Base-by-base conservation (phyloP, 371 early-diverging fungal genomes). In the Synchytrium microbalum region DNA sequence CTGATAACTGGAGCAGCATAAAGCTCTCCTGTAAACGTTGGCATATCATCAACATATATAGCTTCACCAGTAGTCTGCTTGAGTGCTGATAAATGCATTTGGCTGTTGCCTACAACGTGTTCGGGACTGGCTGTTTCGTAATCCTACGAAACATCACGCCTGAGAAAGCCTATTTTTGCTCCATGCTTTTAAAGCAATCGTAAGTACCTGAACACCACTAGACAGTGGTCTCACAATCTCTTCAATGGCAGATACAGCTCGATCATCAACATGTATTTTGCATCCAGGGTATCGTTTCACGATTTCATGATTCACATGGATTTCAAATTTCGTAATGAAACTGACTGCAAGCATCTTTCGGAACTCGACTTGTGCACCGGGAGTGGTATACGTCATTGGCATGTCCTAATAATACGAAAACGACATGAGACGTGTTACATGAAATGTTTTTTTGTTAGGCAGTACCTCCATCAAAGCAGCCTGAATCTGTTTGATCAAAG, bases 51-150 rank as follows among this genome's bases (percentile, higher is more conserved):
- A 3, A 82, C 66, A 69, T 89, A 91, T 23, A 79, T 68, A 16
- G 91, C 90, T 67, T 86, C 86, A 29, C 91, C 90, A 23, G 90
- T 89, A 38, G 78, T 80, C 65, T 91, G 91, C 74, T 86, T 87
- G 66, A 87, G 72, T n/a, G 88, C 90, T 25, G 86, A 78, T 29
- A 82, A 59, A 65, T 89, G 89, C 31, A 85, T 73, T 23, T 85
- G 71, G 32, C 78, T 70, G 68, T 86, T 79, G 27, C 89, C 88
- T 30, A 89, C 84, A 38, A 81, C 63, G 0, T 63, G 69, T 19
- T 31, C 54, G 14, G 52, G 55, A 0, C 27, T 63, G n/a, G 63
- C 55, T 27, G 67, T 64, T 23, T 55, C 65, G 53, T 67, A 72
- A 46, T 53, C 65, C 69, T 68, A 19, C 46, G 46, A 5, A 19